Conservation (phyloP, 2,329 filamentous ascomycete genomes). For the Epichloe bromicola region DNA sequence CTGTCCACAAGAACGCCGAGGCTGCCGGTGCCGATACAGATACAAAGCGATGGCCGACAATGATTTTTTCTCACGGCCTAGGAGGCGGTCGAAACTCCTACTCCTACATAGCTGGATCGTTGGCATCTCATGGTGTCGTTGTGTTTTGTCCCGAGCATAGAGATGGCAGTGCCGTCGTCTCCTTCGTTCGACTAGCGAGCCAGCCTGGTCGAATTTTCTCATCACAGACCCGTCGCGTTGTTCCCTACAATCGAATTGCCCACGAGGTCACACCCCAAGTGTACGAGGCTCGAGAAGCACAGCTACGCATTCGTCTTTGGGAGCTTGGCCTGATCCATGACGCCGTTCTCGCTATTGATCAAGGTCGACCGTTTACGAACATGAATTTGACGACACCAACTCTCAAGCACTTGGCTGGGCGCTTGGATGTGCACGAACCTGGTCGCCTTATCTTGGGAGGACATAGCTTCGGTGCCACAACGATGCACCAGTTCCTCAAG, state of each 20-base stretch:
- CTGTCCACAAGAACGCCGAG: conserved; percentile 57
- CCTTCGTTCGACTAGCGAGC: conserved; percentile 52
- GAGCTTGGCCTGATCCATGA: conserved; percentile 62
- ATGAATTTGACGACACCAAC: conserved; percentile 36
- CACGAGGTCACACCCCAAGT: conserved; percentile 54
- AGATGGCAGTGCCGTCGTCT: conserved; percentile 67
- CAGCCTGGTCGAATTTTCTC: conserved; percentile 22
- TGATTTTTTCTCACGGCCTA: conserved; percentile 72
- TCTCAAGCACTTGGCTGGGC: conserved; percentile 45
- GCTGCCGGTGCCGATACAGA: conserved; percentile 42
- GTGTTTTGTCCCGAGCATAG: conserved; percentile 74
- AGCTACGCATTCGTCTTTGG: conserved; percentile 65
- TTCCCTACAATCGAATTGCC: conserved; percentile 40
- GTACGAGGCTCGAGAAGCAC: conserved; percentile 53
- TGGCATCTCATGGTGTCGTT: conserved; percentile 70
- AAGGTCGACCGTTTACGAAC: conserved; percentile 35
- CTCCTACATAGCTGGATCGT: conserved; percentile 65
- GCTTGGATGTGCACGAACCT: conserved; percentile 54
- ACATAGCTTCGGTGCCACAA: conserved; percentile 71
- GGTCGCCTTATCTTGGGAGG: conserved; percentile 65
- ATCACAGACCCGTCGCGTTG: conserved; percentile 14
- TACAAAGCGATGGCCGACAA: conserved; percentile 57
- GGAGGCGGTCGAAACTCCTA: conserved; percentile 74
- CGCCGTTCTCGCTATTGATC: conserved; percentile 53
- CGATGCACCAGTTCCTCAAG: conserved; percentile 65